Conservation (phyloP, 2,329 filamentous ascomycete species). For the Xylariaceae sp. region DNA sequence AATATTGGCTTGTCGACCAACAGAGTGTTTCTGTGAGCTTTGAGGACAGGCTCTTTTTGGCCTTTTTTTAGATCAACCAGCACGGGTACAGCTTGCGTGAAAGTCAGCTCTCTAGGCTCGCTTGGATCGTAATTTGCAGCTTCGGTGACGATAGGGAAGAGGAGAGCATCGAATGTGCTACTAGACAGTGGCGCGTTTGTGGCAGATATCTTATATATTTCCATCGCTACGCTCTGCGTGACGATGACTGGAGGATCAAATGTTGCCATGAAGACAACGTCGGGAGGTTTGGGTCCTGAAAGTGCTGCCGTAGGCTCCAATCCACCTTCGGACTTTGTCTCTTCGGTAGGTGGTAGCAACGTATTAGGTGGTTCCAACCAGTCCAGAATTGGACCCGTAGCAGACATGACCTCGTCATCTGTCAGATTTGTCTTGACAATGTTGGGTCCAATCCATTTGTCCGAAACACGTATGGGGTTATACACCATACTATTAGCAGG, state of each 20-base stretch:
- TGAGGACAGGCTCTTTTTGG: conserved; percentile 40
- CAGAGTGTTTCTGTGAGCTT: conserved; percentile 64
- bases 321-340: conserved; percentile 58
- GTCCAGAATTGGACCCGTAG: conserved; percentile 58
- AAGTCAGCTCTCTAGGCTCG: conserved; percentile 63
- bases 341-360: conserved; percentile 56
- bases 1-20: conserved; percentile 77
- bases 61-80: conserved; percentile 41
- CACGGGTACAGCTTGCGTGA: conserved; percentile 54
- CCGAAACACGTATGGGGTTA: conserved; percentile 72
- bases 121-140: conserved; percentile 60
- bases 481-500: conserved; percentile 49
- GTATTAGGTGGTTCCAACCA: conserved; percentile 77
- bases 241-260: conserved; percentile 78
- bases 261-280: conserved; percentile 76
- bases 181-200: conserved; percentile 48
- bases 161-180: conserved; percentile 63
- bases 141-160: conserved; percentile 62
- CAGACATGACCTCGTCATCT: conserved; percentile 49
- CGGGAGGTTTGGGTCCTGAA: conserved; percentile 62
- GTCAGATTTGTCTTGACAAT: conserved; percentile 64
- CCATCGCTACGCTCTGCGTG: conserved; percentile 67
- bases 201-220: conserved; percentile 66
- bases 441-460: conserved; percentile 73
- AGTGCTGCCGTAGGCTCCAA: conserved; percentile 55